Percentiles rank a stretch among this genome's conserved stretches.
These are phyloP conservation scores for Stagonosporopsis rhizophila DNA, from an alignment of 2,329 filamentous ascomycete species.

Conservation along the genomic window DNA sequence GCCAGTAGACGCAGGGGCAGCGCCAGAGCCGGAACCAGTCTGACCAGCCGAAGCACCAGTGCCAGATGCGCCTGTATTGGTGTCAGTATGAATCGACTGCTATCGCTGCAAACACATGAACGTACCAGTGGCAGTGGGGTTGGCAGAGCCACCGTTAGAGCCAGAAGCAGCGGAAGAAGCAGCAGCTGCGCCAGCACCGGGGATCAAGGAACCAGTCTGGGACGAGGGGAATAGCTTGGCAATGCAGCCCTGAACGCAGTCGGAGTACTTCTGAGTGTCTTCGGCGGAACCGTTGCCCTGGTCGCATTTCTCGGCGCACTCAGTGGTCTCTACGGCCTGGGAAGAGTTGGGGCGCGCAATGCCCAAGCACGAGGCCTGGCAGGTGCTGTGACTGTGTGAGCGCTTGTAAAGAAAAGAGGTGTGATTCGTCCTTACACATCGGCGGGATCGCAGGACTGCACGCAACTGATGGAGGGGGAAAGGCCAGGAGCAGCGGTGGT, in stretches of 20 bases:
- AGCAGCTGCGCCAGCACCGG: constrained; percentile 21
- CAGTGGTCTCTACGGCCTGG: constrained; percentile 59
- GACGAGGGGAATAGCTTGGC: constrained; percentile 56
- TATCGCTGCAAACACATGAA: background rate
- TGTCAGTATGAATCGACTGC: background rate
- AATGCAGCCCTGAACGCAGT: constrained; percentile 60
- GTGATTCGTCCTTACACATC: constrained; percentile 50
- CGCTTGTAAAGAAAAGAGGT: background rate
- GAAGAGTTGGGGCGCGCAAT: constrained; percentile 60
- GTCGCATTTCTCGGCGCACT: constrained; percentile 60
- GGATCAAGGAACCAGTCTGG: constrained; percentile 36
- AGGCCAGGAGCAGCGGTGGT: constrained; percentile 32
- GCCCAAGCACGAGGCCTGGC: constrained; percentile 59
- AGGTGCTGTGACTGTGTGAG: constrained; percentile 37
- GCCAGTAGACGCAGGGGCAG: constrained; percentile 32
- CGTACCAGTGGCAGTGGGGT: constrained; percentile 27
- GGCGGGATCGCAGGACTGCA: constrained; percentile 47
- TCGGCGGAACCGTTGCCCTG: constrained; percentile 59
- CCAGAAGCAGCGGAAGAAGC: constrained; percentile 28
- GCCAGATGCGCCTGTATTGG: constrained; percentile 8
- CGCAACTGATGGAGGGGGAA: constrained; percentile 43
- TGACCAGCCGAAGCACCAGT: constrained; percentile 20
- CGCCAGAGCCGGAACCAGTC: constrained; percentile 27
- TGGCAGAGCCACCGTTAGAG: constrained; percentile 17
- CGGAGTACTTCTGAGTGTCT: constrained; percentile 55